Conservation (phyloP, 176 grass and related monocot species). For the Triticum urartu region DNA sequence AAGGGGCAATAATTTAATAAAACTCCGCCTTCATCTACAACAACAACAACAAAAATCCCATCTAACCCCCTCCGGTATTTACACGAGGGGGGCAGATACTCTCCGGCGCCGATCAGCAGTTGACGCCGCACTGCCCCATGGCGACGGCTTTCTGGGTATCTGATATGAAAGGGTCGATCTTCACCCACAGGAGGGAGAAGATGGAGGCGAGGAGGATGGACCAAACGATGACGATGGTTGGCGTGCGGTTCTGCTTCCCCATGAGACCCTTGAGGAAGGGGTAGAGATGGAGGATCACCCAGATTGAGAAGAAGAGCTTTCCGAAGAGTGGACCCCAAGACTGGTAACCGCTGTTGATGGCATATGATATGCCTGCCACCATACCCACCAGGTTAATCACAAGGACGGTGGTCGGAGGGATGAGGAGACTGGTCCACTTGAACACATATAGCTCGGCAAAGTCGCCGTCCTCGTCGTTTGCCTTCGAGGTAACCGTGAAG, state of each 20-base stretch:
- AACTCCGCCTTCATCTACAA: constrained; percentile 47
- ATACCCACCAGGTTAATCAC: constrained; percentile 92
- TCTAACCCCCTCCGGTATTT: constrained; percentile 59
- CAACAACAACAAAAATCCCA: constrained; percentile 38
- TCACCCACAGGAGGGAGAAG: constrained; percentile 93
- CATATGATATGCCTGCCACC: constrained; percentile 88
- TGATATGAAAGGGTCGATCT: constrained; percentile 86
- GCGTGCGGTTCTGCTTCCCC: constrained; percentile 89
- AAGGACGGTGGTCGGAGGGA: constrained; percentile 83
- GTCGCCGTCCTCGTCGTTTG: constrained; percentile 84
- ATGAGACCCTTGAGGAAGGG: constrained; percentile 96
- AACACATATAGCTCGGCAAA: constrained; percentile 90
- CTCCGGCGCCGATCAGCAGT: constrained; percentile 54
- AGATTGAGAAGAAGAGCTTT: constrained; percentile 95
- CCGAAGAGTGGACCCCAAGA: constrained; percentile 90
- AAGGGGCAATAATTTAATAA: constrained; percentile 29
- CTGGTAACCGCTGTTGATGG: constrained; percentile 93
- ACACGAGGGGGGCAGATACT: constrained; percentile 47
- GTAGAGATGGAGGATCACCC: constrained; percentile 97
- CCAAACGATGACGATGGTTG: constrained; percentile 92
- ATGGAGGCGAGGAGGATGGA: constrained; percentile 90
- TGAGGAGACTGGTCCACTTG: constrained; percentile 92
- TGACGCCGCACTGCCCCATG: constrained; percentile 78
- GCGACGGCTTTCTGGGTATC: constrained; percentile 58
- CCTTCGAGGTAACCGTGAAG: constrained; percentile 97